Base-by-base conservation (phyloP, 78 protist genomes). In the Dictyostelium intermedium region DNA sequence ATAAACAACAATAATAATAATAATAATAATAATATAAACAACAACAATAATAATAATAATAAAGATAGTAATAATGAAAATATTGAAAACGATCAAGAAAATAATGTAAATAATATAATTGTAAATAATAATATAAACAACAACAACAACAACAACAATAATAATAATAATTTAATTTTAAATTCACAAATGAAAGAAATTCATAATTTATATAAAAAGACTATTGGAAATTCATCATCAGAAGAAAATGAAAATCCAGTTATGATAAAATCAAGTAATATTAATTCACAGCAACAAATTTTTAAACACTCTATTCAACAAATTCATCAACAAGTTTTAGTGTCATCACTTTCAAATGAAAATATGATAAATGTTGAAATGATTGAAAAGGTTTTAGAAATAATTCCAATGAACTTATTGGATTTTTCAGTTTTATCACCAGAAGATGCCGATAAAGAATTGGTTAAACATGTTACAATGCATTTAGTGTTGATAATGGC, bases 391-490 rank as follows among this genome's bases (percentile, higher is more conserved):
- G 60, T 89, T 18, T 35, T 80, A 56, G 87, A 89, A 14, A 66
- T 89, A 13, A 23, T 89, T 1, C 81, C 94, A 5, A 25, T 8
- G 5, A 60, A 73, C 16, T 16, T 37, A 56, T 1, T 80, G 9
- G 63, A 89, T 50, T 18, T 89, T 20, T 69, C 82, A 45, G 34
- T n/a, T 8, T 56, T 80, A 30, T 25, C 85, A 70, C 87, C 94
- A 69, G 94, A 89, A 18, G 70, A 27, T 63, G 94, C 94, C 1
- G 87, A 79, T 70, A 72, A 89, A 32, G 94, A 89, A n/a, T 18
- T 89, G 32, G 45, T 89, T 43, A 89, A 80, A 80, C 94, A 89
- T 20, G 83, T 89, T 23, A 80, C 87, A 20, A 13, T 69, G 18
- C 81, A 89, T 69, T 14, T 89, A 11, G 53, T 89, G 27, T 50